Evolutionary conservation across 2,329 filamentous ascomycete species (phyloP), one percentile per base, ranked within the genome.

Genomic region (Stachybotrys elegans): DNA sequence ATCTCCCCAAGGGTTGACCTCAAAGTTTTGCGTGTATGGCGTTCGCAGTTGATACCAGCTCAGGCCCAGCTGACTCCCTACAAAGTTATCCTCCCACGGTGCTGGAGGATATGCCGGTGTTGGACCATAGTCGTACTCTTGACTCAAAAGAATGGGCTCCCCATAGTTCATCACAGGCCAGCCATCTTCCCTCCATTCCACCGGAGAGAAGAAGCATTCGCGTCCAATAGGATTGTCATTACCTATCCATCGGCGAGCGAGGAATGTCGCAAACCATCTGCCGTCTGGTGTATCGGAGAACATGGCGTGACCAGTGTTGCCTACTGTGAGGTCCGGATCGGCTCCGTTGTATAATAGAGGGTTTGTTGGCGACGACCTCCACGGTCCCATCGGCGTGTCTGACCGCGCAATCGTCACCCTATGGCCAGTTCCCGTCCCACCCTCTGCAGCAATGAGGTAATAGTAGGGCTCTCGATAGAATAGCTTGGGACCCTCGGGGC

Each of bases 361-460:
- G 35, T 72, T 71, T 14, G 55, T 57, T 1, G 67, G 66, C 1
- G 63, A 48, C 1, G 42, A 42, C n/a, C 45, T 43, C 45, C 45
- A 50, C 0, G 48, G 45, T 11, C 48, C 48, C 35, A 47, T 43
- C 8, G 45, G 45, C 14, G 48, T 45, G 22, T 42, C 43, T 14
- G 48, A 50, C 4, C 48, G 43, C 13, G 22, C 43, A 11, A 50
- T 48, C 4, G 48, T 43, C 12, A 45, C 48, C 21, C 43, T 17
- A 16, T 50, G 19, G 16, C 36, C 36, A 5, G 19, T 13, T 39
- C 16, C 16, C 4, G 36, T 39, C 23, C 36, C 36, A 5, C 36
- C 36, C 14, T 39, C 36, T 7, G 36, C 36, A 22, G 21, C 21
- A n/a, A 50, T 16, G 5, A 50, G 14, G 16, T 50, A 50, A 17